Base-by-base conservation (phyloP, 2,329 filamentous ascomycete species). In the Alternaria arborescens region DNA sequence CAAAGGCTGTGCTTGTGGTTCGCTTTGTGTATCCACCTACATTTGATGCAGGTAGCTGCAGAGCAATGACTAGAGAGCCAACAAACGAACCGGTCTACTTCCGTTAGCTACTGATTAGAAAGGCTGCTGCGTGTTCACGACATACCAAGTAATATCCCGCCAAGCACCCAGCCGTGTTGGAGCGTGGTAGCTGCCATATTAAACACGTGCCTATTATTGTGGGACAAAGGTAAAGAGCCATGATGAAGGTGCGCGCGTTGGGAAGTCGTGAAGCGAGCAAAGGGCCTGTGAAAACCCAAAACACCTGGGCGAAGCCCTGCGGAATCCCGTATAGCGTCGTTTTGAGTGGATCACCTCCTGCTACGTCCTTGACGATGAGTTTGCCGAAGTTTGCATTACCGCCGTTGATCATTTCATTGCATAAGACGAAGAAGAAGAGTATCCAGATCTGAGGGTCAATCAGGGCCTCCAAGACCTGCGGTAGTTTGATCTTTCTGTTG, bases 281-380 rank as follows among this genome's bases (percentile, higher is more conserved):
- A 1, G 84, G 82, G 3, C 85, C 85, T 0, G 80, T 78, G 10
- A 87, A 79, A 36, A 88, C 82, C 64, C 79, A 86, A n/a, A 85
- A 71, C 3, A 85, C 79, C 55, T 86, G 84, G 65, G 85, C 86
- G 1, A 79, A 82, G 5, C 86, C 86, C 43, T 83, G 80, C 0
- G 86, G 86, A 32, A 88, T 87, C 0, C 84, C 85, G 4, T 85
- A 78, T 0, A 82, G 82, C 0, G 84, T 85, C 0, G 86, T 86
- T 8, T 78, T 67, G 0, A 85, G 75, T 0, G 82, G 65, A 48
- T 82, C 77, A 7, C 47, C 66, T 5, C 57, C 43, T 18, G 81
- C 81, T 2, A 85, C 73, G 1, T 82, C 80, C 57, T 86, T 86
- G 69, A 87, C 81, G 55, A 87, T 86, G 22, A 85, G 78, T 55